Conservation (phyloP, 1,284 basidiomycete genomes). For the Melampsora americana region DNA sequence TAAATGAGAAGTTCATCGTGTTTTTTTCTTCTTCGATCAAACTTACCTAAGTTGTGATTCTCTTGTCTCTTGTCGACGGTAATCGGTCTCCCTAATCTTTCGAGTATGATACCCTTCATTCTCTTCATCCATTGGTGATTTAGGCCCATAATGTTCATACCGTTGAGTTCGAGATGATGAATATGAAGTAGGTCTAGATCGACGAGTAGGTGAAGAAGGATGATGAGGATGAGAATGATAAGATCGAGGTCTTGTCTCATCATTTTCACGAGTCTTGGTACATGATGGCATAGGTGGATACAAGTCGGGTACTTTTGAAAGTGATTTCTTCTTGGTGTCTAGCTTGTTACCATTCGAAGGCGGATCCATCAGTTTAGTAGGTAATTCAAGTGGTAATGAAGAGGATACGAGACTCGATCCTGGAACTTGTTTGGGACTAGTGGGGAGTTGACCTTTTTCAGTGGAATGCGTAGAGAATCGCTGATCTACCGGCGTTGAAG, state of each 20-base stretch:
- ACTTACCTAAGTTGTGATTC: background rate
- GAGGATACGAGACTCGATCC: background rate
- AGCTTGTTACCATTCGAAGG: background rate
- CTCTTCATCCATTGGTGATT: background rate
- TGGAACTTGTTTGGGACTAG: background rate
- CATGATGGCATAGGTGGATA: conserved; percentile 3
- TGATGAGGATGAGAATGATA: background rate
- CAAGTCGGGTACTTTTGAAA: background rate
- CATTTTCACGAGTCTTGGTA: background rate
- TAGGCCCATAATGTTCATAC: background rate
- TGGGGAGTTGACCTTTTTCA: background rate
- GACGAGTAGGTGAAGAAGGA: background rate
- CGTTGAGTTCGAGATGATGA: background rate
- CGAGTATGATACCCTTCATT: background rate
- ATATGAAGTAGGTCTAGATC: conserved; percentile 3
- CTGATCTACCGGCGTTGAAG: background rate
- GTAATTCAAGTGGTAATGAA: background rate
- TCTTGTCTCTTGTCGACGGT: background rate
- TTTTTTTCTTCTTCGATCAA: background rate
- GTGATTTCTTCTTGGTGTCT: background rate
- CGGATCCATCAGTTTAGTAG: background rate
- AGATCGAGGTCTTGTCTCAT: background rate
- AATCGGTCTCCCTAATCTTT: background rate
- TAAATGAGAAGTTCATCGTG: too few relatives aligned
- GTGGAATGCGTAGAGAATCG: background rate